Base-by-base conservation (phyloP, 345 rosid genomes). In the Turritis glabra region DNA sequence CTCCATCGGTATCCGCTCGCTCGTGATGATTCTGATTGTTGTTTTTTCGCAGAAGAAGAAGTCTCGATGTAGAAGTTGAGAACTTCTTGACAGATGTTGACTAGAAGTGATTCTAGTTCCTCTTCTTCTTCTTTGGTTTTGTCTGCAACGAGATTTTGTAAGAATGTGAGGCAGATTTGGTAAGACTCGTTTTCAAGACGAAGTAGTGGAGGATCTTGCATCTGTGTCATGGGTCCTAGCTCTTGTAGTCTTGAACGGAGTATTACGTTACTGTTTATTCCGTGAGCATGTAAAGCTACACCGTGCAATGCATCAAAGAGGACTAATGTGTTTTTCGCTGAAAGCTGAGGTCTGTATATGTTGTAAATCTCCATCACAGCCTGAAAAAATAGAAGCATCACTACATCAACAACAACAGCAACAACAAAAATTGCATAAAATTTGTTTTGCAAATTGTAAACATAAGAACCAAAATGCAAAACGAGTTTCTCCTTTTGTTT, bases 161-260 rank as follows among this genome's bases (percentile, higher is more conserved):
- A 74, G 80, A 95, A 89, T 41, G 93, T 86, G 62, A 95, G 90
- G 80, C 99, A 90, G 72, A 92, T 86, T 73, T 95, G 99, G 73
- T 83, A 95, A 22, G 98, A 95, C 80, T 95, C 99, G 52, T 90
- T 95, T 80, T 95, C 99, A 5, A 95, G 87, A 47, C 99, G 97
- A 17, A 95, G 77, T 1, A 95, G 74, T 3, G 99, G 99, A 57
- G 99, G 99, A 80, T 90, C 98, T 81, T 90, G 99, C 97, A 95
- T 92, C 72, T 95, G 99, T 37, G 94, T 90, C 85, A 90, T 84
- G 41, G 96, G 79, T 74, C 90, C 93, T 73, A 89, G 82, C 74
- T 92, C 99, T 80, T 81, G 96, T 44, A 95, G 85, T 81, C 82
- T 90, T 70, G 83, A 76, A 5, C 99, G 93, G 23, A 95, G 76